phyloP scores from a whole-genome alignment of 2,329 filamentous ascomycete species.

The Pseudovirgaria hyperparasitica region DNA sequence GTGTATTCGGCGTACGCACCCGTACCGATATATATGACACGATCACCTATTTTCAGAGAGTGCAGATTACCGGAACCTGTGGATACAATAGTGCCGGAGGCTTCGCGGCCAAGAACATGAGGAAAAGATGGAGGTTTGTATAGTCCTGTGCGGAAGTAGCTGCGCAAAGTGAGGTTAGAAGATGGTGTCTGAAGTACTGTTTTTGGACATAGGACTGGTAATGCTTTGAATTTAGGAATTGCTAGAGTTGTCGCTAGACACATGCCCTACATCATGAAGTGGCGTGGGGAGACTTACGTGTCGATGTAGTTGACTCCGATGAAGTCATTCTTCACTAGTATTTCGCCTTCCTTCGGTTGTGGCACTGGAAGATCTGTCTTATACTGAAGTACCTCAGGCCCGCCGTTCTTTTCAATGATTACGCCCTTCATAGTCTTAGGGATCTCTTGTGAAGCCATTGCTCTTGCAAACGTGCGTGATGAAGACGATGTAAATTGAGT shows the following conservation, averaged over 20 bases:
- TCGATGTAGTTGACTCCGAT: slow-evolving; percentile 84
- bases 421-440: slow-evolving; percentile 63
- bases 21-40: slow-evolving; percentile 55
- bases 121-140: slow-evolving; percentile 60
- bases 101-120: slow-evolving; percentile 69
- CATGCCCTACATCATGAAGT: neutral
- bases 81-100: slow-evolving; percentile 55
- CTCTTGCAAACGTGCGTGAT: slow-evolving; percentile 12
- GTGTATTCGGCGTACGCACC: slow-evolving; percentile 49
- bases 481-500: slow-evolving; percentile 6
- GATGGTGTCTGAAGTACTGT: slow-evolving; percentile 1
- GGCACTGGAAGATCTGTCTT: slow-evolving; percentile 61
- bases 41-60: slow-evolving; percentile 50
- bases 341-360: slow-evolving; percentile 50
- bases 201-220: neutral
- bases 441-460: slow-evolving; percentile 33
- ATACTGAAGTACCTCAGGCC: slow-evolving; percentile 58
- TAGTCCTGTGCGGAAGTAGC: slow-evolving; percentile 75
- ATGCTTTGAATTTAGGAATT: neutral
- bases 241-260: too few relatives aligned
- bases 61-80: slow-evolving; percentile 39
- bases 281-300: slow-evolving; percentile 36
- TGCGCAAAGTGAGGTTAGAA: slow-evolving; percentile 13
- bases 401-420: slow-evolving; percentile 58
- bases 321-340: slow-evolving; percentile 71